These are phyloP conservation scores for Hypoxylon sp. DNA, from an alignment of 2,329 filamentous ascomycete species.

Conservation along the genomic window DNA sequence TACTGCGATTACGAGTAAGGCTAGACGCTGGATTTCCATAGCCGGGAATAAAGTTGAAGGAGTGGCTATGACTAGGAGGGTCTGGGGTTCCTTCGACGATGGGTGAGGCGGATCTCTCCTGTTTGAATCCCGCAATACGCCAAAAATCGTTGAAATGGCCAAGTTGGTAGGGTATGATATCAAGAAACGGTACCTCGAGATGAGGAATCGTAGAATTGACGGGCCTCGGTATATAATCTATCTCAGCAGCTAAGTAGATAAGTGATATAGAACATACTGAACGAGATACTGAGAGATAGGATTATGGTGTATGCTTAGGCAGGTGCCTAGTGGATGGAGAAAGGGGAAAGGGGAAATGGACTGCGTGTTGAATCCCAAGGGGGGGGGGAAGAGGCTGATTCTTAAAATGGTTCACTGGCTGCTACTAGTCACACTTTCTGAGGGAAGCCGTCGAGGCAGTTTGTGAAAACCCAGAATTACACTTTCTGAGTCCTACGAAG, in stretches of 20 bases:
- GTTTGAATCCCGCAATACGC: not conserved
- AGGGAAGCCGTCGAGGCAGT: too few species aligned
- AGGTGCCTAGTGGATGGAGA: too few species aligned
- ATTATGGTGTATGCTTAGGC: too few species aligned
- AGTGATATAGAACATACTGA: not conserved
- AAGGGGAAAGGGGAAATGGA: too few species aligned
- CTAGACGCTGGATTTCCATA: not conserved
- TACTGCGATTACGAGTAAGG: not conserved
- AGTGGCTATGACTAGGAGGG: not conserved
- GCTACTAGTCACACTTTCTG: too few species aligned
- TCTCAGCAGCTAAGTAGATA: not conserved
- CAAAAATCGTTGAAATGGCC: not conserved
- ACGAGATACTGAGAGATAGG: not conserved
- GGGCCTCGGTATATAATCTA: not conserved
- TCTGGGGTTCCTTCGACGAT: not conserved
- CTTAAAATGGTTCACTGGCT: too few species aligned
- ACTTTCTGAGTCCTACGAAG: too few species aligned
- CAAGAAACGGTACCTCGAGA: not conserved
- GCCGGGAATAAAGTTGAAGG: not conserved
- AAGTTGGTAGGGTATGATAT: constrained; percentile 5
- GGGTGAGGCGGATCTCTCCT: not conserved
- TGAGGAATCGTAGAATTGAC: not conserved
- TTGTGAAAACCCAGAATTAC: too few species aligned
- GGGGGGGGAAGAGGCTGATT: too few species aligned
- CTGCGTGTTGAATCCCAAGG: too few species aligned